Conservation (phyloP, 306 rosid species). For the Fagus crenata region DNA sequence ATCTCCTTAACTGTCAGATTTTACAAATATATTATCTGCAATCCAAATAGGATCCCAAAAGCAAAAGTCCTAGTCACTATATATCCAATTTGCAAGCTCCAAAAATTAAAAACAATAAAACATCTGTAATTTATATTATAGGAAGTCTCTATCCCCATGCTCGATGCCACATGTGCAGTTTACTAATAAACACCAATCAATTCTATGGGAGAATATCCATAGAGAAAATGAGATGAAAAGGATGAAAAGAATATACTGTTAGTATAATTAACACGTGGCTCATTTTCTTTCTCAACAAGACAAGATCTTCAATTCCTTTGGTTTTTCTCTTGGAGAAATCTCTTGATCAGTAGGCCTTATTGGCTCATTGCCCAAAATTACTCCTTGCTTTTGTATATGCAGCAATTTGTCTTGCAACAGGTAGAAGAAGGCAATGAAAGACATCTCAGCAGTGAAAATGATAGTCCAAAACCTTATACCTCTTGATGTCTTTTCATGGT, state of each 20-base stretch:
- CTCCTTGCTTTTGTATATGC: slow-evolving; percentile 64
- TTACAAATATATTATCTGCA: too few relatives aligned
- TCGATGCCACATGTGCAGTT: background rate
- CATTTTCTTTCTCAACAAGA: slow-evolving; percentile 47
- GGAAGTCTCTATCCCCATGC: slow-evolving; percentile 12
- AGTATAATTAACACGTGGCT: slow-evolving; percentile 18
- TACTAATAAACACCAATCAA: slow-evolving; percentile 16
- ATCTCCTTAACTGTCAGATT: too few relatives aligned
- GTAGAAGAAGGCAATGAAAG: slow-evolving; percentile 59
- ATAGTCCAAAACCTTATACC: slow-evolving; percentile 55
- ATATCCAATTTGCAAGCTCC: too few relatives aligned
- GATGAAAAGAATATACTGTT: slow-evolving; percentile 9
- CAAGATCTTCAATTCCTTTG: slow-evolving; percentile 38
- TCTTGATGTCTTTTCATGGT: slow-evolving; percentile 72
- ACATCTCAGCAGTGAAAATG: slow-evolving; percentile 64
- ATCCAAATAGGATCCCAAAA: too few relatives aligned
- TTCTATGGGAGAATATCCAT: slow-evolving; percentile 1
- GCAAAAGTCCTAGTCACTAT: too few relatives aligned
- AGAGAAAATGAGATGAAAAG: background rate
- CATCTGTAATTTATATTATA: background rate
- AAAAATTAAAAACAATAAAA: background rate
- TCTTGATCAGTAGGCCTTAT: slow-evolving; percentile 29
- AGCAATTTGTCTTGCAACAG: slow-evolving; percentile 90
- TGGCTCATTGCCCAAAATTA: slow-evolving; percentile 44
- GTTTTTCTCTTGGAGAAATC: slow-evolving; percentile 35